Conservation (phyloP, 2,329 filamentous ascomycete genomes). For the Gaeumannomyces tritici region DNA sequence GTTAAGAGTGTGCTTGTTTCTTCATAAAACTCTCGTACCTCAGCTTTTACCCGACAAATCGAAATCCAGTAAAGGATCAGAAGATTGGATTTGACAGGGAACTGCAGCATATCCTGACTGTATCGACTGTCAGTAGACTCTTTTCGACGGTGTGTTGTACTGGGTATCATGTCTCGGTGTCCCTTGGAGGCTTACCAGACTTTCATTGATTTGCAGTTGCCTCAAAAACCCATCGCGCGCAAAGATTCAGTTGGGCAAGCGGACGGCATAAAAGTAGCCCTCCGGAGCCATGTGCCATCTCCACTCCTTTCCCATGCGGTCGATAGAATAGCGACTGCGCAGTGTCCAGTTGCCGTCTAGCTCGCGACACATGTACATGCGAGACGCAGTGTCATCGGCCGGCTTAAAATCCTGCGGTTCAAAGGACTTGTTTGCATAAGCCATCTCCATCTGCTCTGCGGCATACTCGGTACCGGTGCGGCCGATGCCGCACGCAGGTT, state of each 20-base stretch:
- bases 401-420: slow-evolving; percentile 56
- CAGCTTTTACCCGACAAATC: background rate
- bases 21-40: background rate
- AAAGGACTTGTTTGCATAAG: slow-evolving; percentile 38
- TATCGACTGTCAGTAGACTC: background rate
- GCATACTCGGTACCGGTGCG: slow-evolving; percentile 38
- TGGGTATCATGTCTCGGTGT: background rate
- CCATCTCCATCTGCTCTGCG: slow-evolving; percentile 36
- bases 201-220: background rate
- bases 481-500: slow-evolving; percentile 40
- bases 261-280: slow-evolving; percentile 52
- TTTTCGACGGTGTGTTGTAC: background rate
- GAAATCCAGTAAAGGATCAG: background rate
- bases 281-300: slow-evolving; percentile 50
- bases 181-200: background rate
- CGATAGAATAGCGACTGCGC: slow-evolving; percentile 50
- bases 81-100: background rate
- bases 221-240: background rate
- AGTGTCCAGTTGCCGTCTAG: slow-evolving; percentile 50
- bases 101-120: background rate
- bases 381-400: slow-evolving; percentile 46
- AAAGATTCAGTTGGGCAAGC: slow-evolving; percentile 29
- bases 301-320: slow-evolving; percentile 38
- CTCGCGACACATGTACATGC: slow-evolving; percentile 53
- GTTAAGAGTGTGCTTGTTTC: background rate